Base-by-base conservation (phyloP, 345 rosid genomes). In the Linum usitatissimum region DNA sequence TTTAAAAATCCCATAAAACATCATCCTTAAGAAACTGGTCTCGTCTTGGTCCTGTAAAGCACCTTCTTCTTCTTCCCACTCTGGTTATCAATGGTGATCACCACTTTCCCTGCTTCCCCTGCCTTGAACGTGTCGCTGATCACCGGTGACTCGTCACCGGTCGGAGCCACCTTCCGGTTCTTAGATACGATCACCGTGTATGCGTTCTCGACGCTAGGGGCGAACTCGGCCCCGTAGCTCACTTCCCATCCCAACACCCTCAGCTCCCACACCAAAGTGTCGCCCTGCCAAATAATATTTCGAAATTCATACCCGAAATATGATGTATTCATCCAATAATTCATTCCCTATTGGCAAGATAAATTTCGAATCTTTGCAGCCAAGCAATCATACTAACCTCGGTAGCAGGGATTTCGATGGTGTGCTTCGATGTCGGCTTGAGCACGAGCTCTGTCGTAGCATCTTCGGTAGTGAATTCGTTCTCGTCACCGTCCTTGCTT, bases 211-310 rank as follows among this genome's bases (percentile, higher is more conserved):
- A 65, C 66, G 12, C 56, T 23, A 0, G 86, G 83, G 19, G 72
- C 62, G 3, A 81, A 81, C 20, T 81, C 86, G 30, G 80, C 86
- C 42, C 73, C 78, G 38, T 81, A 81, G 69, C 61, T 66, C 48
- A 81, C 81, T 3, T 77, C 86, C 83, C 83, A 79, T 4, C 86
- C 86, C n/a, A 79, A 30, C 0, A 73, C 86, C 13, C 76, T 57
- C 23, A 79, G 64, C 55, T 81, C 86, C 86, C 86, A 81, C 13
- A 71, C 72, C 49, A 81, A 13, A 10, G 53, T 17, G 34, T 61
- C 57, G 8, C 56, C 70, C 72, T 66, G 77, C 73, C 59, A 30
- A 18, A 12, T 17, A 49, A 40, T 55, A 48, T 18, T 23, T 19
- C 18, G 9, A 12, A 17, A n/a, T 42, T 13, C 12, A 13, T 9